These are phyloP conservation scores for Chytriomyces sp. DNA, from an alignment of 192 early-diverging fungal genomes.

Conservation along the genomic window DNA sequence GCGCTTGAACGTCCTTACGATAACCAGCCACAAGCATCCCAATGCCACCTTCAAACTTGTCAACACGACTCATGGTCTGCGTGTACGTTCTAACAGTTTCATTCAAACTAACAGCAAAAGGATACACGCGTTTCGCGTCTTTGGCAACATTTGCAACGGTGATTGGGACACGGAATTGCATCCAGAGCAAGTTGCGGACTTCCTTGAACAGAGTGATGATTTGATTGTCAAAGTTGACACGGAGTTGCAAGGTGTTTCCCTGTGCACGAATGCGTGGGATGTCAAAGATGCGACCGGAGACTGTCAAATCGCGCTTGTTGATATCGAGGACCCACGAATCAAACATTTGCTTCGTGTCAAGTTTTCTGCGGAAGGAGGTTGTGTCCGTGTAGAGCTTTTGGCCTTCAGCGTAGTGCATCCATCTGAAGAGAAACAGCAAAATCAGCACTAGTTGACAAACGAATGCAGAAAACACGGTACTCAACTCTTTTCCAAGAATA, in stretches of 20 bases:
- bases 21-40: constrained; percentile 88
- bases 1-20: constrained; percentile 88
- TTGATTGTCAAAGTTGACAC: constrained; percentile 93
- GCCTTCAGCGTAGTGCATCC: constrained; percentile 97
- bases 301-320: constrained; percentile 75
- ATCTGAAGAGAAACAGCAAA: constrained; percentile 49
- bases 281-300: constrained; percentile 88
- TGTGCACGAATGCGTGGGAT: constrained; percentile 78
- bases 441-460: constrained; percentile 22
- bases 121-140: constrained; percentile 96
- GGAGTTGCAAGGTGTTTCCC: constrained; percentile 65
- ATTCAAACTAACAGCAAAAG: constrained; percentile 94
- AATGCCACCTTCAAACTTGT: constrained; percentile 72
- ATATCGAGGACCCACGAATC: constrained; percentile 92
- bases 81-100: constrained; percentile 94
- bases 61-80: constrained; percentile 80
- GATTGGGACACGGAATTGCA: constrained; percentile 92
- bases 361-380: constrained; percentile 87
- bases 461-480: not conserved
- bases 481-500: constrained; percentile 82
- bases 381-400: constrained; percentile 89
- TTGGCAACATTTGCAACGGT: constrained; percentile 88
- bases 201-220: constrained; percentile 98
- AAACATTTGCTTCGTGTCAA: constrained; percentile 90
- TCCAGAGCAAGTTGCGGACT: constrained; percentile 95